phyloP scores from a whole-genome alignment of 495 filamentous ascomycete species.

The Oleoguttula mirabilis region DNA sequence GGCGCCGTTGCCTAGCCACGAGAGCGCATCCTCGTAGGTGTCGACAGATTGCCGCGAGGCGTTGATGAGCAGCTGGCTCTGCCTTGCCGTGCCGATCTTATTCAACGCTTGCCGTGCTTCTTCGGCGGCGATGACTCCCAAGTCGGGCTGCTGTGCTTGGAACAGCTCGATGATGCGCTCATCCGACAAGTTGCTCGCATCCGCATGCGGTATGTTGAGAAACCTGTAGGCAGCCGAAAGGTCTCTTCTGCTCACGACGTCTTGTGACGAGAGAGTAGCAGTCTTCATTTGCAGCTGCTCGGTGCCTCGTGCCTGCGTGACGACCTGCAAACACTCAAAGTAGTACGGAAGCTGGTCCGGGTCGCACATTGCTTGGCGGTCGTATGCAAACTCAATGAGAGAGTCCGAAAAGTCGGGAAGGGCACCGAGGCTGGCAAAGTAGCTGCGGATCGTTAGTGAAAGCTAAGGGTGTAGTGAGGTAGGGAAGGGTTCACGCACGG shows the following conservation, averaged over 20 bases:
- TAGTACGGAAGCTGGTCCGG: constrained; percentile 33
- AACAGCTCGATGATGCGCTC: constrained; percentile 48
- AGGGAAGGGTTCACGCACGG: constrained; percentile 10
- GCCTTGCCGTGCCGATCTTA: constrained; percentile 42
- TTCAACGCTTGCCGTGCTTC: constrained; percentile 42
- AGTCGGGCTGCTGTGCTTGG: constrained; percentile 39
- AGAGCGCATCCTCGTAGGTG: constrained; percentile 48
- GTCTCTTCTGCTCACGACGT: constrained; percentile 31
- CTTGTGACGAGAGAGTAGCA: constrained; percentile 32
- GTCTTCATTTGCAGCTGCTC: constrained; percentile 31
- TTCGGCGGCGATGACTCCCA: constrained; percentile 33
- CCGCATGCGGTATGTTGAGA: constrained; percentile 34
- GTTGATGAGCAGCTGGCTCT: constrained; percentile 42
- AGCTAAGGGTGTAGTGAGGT: constrained; percentile 9
- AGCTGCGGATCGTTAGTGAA: constrained; percentile 25
- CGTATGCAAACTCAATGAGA: constrained; percentile 39
- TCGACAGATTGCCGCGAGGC: constrained; percentile 49
- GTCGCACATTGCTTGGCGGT: constrained; percentile 32
- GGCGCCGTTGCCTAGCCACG: constrained; percentile 41
- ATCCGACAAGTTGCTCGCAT: constrained; percentile 35
- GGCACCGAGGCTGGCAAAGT: constrained; percentile 37
- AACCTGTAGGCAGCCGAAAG: constrained; percentile 39
- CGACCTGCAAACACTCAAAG: constrained; percentile 36
- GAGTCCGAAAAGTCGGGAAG: constrained; percentile 39
- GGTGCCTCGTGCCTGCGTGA: constrained; percentile 33